Conservation (phyloP, 148 eudicot genomes). For the Spergularia bocconei region DNA sequence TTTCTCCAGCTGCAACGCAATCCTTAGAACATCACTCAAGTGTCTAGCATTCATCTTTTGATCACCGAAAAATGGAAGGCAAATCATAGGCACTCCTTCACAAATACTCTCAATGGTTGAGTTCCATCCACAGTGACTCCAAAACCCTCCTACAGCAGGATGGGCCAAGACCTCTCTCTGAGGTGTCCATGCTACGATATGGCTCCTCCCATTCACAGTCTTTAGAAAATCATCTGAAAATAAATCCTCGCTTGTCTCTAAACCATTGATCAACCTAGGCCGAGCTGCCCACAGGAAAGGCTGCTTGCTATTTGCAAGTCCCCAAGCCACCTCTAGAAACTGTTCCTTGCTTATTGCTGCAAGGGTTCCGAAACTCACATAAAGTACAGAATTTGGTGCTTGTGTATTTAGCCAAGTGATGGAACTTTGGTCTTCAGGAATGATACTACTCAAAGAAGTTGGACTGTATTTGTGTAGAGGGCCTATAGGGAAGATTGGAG, state of each 20-base stretch:
- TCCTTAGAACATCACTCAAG: conserved; percentile 39
- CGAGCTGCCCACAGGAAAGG: conserved; percentile 52
- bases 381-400: conserved; percentile 43
- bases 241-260: conserved; percentile 8
- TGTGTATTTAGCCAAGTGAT: conserved; percentile 42
- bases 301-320: conserved; percentile 41
- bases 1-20: conserved; percentile 39
- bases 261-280: conserved; percentile 30
- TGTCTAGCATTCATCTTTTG: conserved; percentile 39
- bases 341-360: conserved; percentile 32
- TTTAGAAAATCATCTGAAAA: conserved; percentile 24
- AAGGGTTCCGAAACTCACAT: conserved; percentile 51
- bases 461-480: conserved; percentile 41
- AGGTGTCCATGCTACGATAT: conserved; percentile 45
- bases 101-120: conserved; percentile 53
- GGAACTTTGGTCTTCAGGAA: conserved; percentile 30
- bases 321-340: conserved; percentile 46
- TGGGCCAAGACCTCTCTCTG: conserved; percentile 52
- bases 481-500: conserved; percentile 37
- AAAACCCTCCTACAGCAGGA: conserved; percentile 48
- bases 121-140: conserved; percentile 65
- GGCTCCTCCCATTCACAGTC: conserved; percentile 28
- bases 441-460: conserved; percentile 18
- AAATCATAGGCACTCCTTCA: conserved; percentile 62
- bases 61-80: conserved; percentile 46